Conservation (phyloP, 805 yeast genomes). For the Ogataea paradorogensis region DNA sequence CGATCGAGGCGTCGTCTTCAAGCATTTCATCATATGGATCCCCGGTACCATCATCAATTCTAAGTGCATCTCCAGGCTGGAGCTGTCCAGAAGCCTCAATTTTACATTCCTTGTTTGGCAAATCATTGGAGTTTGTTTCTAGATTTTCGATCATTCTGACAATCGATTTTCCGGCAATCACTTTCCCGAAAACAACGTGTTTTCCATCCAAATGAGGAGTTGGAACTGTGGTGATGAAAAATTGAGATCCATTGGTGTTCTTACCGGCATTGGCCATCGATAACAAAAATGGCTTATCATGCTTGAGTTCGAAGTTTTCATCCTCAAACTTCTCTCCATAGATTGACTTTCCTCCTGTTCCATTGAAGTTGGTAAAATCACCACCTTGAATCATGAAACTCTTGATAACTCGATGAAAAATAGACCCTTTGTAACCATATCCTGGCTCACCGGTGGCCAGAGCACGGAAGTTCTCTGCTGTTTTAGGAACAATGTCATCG, state of each 20-base stretch:
- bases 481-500: conserved; percentile 65
- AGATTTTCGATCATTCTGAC: conserved; percentile 75
- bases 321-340: conserved; percentile 88
- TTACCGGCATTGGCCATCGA: conserved; percentile 99
- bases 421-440: conserved; percentile 72
- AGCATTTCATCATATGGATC: conserved; percentile 75
- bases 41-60: conserved; percentile 75
- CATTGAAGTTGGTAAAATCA: conserved; percentile 72
- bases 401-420: conserved; percentile 89
- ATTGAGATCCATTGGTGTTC: conserved; percentile 93
- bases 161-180: conserved; percentile 74
- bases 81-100: conserved; percentile 79
- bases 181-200: conserved; percentile 95
- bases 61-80: conserved; percentile 50
- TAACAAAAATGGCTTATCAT: conserved; percentile 80
- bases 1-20: conserved; percentile 69
- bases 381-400: conserved; percentile 95
- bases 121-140: conserved; percentile 63
- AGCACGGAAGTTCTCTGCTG: conserved; percentile 87
- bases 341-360: conserved; percentile 80
- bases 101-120: conserved; percentile 66
- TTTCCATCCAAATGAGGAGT: conserved; percentile 95
- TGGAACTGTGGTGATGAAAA: conserved; percentile 86
- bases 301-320: conserved; percentile 75
- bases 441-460: conserved; percentile 90